Evolutionary conservation across 2,329 filamentous ascomycete genomes (phyloP), one percentile per base, ranked within the genome.

Genomic region (Penicillium expansum): DNA sequence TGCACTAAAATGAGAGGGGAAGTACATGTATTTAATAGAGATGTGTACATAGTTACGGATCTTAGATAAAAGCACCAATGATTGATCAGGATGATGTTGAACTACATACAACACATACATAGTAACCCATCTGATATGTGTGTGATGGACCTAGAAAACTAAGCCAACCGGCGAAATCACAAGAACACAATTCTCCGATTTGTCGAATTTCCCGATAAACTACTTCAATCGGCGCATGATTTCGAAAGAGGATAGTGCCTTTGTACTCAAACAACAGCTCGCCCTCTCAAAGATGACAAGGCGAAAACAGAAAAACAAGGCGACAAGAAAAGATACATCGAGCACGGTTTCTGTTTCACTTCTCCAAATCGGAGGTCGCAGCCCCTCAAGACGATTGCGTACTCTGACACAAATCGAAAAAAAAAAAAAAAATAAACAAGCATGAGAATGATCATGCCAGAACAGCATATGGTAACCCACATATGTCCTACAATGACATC

Each of bases 1-100:
- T 70, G 41, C 71, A 66, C 22, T 67, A 58, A 48, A 70, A 68
- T 10, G 66, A 63, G 2, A 67, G 67, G 18, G 8, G 13, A 7
- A 22, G 9, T 22, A 11, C 5, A 27, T 52, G 20, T 45, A 27
- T 27, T 10, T 22, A 7, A 27, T 45, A 35, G 8, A 22, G 20
- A 51, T 24, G 20, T 33, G 22, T 35, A 24, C 30, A 24, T 14
- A 32, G 14, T 13, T 24, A 51, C 7, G 16, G 29, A 9, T 24
- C 5, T 22, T n/a, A 27, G 29, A 35, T 14, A 24, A 18, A 42
- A 33, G 20, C 16, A 27, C 33, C 4, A 1, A 29, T 22, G 13
- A 33, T 47, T 35, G 29, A 22, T 30, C 24, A 30, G 10, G 9
- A 30, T 5, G 18, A 30, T 13, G n/a, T 50, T 30, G 2, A 10